Base-by-base conservation (phyloP, 495 filamentous ascomycete genomes). In the Jackrogersella minutella region DNA sequence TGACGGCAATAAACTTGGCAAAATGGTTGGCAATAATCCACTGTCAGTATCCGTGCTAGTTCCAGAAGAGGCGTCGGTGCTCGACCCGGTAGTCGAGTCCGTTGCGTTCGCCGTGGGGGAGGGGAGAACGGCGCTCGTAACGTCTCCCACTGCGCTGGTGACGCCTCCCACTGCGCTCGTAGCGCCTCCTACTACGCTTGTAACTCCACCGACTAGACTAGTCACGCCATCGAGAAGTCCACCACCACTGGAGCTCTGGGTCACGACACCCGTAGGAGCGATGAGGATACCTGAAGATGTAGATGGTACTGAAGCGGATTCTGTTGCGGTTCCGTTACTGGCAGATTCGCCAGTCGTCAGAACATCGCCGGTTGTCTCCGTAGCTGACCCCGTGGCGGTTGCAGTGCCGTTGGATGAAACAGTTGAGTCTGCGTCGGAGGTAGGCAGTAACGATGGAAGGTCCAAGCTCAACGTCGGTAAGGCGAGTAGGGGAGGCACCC, bases 191-290 rank as follows among this genome's bases (percentile, higher is more conserved):
- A 67, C 57, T n/a, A 34, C 61, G 36, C 66, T 69, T 2, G 66
- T 69, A 34, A 69, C 49, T 40, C 51, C 62, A 57, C 63, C 68
- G 26, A 73, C 44, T 22, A 66, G 7, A 21, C 64, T 68, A 2
- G 64, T 68, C 14, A 71, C 24, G 13, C 52, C 57, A 16, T 30
- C 54, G 33, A 72, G 26, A n/a, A 73, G 60, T 49, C 64, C 68
- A 5, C 56, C 39, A 44, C 13, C 39, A 16, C 65, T 60, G 3
- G 73, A 65, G 14, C 50, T 62, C 13, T 34, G 49, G 8, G 74
- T 79, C 21, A 79, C 74, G 13, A 72, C 70, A 41, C 75, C 76
- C 0, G 73, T 76, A 7, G 75, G 74, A 37, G 70, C 68, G 19
- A 77, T 62, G n/a, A 76, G 67, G 64, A 76, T 76, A 0, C 71